phyloP scores from a whole-genome alignment of 1,284 basidiomycete species.

The Fomes fomentarius region DNA sequence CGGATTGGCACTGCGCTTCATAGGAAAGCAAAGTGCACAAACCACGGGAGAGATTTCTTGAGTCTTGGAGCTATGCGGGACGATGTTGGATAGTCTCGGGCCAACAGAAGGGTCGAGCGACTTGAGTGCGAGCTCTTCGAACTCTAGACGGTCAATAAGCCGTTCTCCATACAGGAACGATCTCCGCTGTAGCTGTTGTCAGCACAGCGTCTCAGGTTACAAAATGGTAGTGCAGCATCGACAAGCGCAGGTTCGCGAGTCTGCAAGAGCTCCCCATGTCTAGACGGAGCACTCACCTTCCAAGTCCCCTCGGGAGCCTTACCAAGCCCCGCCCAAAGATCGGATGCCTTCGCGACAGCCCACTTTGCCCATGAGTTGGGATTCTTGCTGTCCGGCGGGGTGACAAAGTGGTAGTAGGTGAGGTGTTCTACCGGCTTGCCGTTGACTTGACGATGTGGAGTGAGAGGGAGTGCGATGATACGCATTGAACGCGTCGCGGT shows the following conservation, averaged over 20 bases:
- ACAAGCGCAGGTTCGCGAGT: too few species aligned
- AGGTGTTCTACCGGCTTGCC: slow-evolving; percentile 32
- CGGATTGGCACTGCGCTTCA: slow-evolving; percentile 18
- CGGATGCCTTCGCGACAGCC: slow-evolving; percentile 51
- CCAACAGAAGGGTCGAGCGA: slow-evolving; percentile 69
- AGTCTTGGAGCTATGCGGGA: slow-evolving; percentile 17
- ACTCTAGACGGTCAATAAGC: slow-evolving; percentile 69
- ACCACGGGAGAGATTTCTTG: slow-evolving; percentile 22
- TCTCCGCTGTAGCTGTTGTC: slow-evolving; percentile 50
- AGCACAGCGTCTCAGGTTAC: too few species aligned
- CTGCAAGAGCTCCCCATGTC: too few species aligned
- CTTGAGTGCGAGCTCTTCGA: slow-evolving; percentile 75
- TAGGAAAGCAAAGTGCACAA: slow-evolving; percentile 4
- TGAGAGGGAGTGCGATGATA: slow-evolving; percentile 51
- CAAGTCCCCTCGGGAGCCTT: slow-evolving; percentile 63
- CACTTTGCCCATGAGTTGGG: slow-evolving; percentile 39
- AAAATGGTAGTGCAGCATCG: too few species aligned
- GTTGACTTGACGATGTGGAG: slow-evolving; percentile 14
- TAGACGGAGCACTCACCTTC: slow-evolving; percentile 51
- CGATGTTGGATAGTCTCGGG: slow-evolving; percentile 40
- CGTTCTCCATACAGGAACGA: slow-evolving; percentile 66
- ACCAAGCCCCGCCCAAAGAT: slow-evolving; percentile 67
- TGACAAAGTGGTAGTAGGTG: slow-evolving; percentile 53
- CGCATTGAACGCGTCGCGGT: slow-evolving; percentile 41
- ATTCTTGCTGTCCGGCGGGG: slow-evolving; percentile 28